Percentiles rank a stretch among this genome's conserved stretches.
Conservation (phyloP, 495 filamentous ascomycete species). For the Astrothelium macrocarpum region DNA sequence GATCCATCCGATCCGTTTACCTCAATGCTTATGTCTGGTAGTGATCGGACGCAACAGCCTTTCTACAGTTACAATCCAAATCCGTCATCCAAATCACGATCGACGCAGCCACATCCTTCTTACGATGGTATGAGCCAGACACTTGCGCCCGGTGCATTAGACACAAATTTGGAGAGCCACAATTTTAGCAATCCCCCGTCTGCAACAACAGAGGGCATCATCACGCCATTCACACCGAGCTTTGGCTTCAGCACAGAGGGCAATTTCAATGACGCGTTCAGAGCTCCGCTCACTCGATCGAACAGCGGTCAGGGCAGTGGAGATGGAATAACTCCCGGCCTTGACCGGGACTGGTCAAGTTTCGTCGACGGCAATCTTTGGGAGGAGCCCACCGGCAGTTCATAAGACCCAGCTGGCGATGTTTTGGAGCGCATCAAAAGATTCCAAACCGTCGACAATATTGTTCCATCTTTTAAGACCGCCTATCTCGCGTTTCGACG, state of each 20-base stretch:
- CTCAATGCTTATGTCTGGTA: conserved; percentile 37
- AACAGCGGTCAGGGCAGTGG: conserved; percentile 8
- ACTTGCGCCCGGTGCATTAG: conserved; percentile 10
- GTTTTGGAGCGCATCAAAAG: background rate
- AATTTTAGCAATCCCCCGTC: conserved; percentile 7
- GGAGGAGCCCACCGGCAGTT: conserved; percentile 3
- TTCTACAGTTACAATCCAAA: conserved; percentile 35
- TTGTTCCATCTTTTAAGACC: background rate
- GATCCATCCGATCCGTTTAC: conserved; percentile 37
- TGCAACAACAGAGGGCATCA: conserved; percentile 7
- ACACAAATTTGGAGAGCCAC: conserved; percentile 11
- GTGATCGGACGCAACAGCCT: conserved; percentile 26
- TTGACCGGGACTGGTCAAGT: conserved; percentile 5
- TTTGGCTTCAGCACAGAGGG: background rate
- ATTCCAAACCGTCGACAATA: background rate
- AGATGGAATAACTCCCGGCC: conserved; percentile 3
- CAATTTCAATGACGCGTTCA: conserved; percentile 1
- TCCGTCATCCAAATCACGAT: conserved; percentile 9
- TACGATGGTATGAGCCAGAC: conserved; percentile 21
- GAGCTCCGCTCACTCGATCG: background rate
- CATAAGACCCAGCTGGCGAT: background rate
- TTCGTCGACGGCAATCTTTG: conserved; percentile 9
- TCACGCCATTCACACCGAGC: conserved; percentile 8
- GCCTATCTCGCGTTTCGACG: background rate
- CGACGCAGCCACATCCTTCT: conserved; percentile 6